A percentile compares a stretch with the other conserved stretches of the same genome.
Conservation (phyloP, 2,329 filamentous ascomycete genomes). For the Fusarium buharicum region DNA sequence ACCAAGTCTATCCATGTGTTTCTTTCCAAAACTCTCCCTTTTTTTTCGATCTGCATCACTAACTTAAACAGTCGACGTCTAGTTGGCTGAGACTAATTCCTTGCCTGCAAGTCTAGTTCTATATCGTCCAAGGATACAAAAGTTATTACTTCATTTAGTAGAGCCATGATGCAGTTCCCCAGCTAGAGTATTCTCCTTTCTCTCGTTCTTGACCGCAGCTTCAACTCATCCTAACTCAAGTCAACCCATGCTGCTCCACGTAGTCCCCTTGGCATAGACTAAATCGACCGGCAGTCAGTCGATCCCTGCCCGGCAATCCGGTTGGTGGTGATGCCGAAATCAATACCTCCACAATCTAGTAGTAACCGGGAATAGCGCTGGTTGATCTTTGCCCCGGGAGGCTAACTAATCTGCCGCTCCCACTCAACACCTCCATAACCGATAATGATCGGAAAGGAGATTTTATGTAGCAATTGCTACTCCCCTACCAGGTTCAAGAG, state of each 20-base stretch:
- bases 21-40: background rate
- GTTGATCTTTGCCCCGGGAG: slow-evolving; percentile 6
- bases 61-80: background rate
- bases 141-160: background rate
- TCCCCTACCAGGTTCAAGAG: background rate
- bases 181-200: background rate
- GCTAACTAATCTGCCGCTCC: background rate
- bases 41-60: slow-evolving; percentile 6
- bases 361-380: background rate
- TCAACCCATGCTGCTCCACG: slow-evolving; percentile 3
- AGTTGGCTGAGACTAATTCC: background rate
- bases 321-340: slow-evolving; percentile 12
- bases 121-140: background rate
- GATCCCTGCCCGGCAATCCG: background rate
- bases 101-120: background rate
- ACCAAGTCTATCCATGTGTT: background rate
- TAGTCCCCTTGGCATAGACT: background rate
- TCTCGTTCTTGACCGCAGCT: background rate
- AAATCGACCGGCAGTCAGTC: slow-evolving; percentile 4
- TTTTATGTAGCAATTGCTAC: background rate
- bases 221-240: background rate
- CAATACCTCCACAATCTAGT: slow-evolving; percentile 2
- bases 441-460: background rate
- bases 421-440: background rate
- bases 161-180: background rate